phyloP scores from a whole-genome alignment of 805 yeast genomes.

The Candida adriatica region DNA sequence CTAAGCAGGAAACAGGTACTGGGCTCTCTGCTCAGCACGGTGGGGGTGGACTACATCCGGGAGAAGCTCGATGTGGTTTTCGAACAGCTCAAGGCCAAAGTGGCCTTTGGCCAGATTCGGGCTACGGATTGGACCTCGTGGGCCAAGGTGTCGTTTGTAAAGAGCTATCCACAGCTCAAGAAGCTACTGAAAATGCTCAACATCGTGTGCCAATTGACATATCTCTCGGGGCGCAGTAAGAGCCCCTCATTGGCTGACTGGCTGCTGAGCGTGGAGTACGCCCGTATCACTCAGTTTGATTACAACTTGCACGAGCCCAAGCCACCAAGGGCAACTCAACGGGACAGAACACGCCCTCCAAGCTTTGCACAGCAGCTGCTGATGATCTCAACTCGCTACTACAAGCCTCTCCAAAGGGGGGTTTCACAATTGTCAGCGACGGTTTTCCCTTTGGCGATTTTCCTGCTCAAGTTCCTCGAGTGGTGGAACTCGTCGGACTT shows the following conservation, averaged over 20 bases:
- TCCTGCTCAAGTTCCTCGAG: constrained; percentile 75
- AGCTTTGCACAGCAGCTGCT: constrained; percentile 20
- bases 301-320: constrained; percentile 18
- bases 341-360: constrained; percentile 18
- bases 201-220: constrained; percentile 53
- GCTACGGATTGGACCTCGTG: constrained; percentile 13
- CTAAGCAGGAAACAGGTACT: constrained; percentile 46
- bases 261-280: constrained; percentile 54
- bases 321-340: neutral
- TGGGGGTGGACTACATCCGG: constrained; percentile 60
- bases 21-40: constrained; percentile 50
- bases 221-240: constrained; percentile 58
- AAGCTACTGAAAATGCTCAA: constrained; percentile 40
- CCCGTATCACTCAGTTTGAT: constrained; percentile 31
- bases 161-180: constrained; percentile 54
- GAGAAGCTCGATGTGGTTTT: constrained; percentile 62
- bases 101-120: constrained; percentile 41
- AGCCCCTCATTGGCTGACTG: constrained; percentile 59
- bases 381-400: constrained; percentile 7
- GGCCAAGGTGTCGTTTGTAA: constrained; percentile 38
- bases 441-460: constrained; percentile 74
- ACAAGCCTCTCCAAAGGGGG: constrained; percentile 13
- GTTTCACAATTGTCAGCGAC: constrained; percentile 26
- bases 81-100: constrained; percentile 56
- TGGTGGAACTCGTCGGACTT: constrained; percentile 89